Conservation (phyloP, 2,329 filamentous ascomycete genomes). For the Lasiodiplodia sp. region DNA sequence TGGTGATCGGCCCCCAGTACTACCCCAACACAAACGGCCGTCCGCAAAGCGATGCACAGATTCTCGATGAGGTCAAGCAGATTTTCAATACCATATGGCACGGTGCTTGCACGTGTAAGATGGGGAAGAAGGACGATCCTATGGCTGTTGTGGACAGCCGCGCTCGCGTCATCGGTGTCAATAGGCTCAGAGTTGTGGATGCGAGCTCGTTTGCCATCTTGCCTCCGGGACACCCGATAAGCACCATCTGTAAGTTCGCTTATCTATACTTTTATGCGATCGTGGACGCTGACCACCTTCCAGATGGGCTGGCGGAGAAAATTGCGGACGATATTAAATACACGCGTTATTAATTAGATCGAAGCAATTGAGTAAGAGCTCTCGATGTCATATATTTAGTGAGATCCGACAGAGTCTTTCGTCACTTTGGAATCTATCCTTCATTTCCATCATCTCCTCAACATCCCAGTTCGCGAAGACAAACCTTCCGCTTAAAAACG, state of each 20-base stretch:
- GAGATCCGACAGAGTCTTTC: too few relatives aligned
- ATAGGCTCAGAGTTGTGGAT: slow-evolving; percentile 38
- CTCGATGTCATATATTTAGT: too few relatives aligned
- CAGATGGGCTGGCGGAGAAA: slow-evolving; percentile 10
- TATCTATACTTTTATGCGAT: not conserved
- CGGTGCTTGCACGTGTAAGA: slow-evolving; percentile 8
- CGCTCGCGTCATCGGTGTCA: slow-evolving; percentile 35
- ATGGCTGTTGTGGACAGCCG: slow-evolving; percentile 36
- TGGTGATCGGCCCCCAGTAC: slow-evolving; percentile 63
- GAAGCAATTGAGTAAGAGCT: too few relatives aligned
- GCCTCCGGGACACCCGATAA: slow-evolving; percentile 18
- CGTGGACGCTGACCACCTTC: not conserved
- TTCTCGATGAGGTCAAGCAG: slow-evolving; percentile 62
- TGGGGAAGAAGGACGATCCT: not conserved
- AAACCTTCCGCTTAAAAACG: slow-evolving; percentile 33
- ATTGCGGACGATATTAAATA: slow-evolving; percentile 16
- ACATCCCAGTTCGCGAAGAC: slow-evolving; percentile 43
- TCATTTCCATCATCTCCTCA: slow-evolving; percentile 37
- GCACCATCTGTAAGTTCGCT: not conserved
- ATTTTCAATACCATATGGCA: slow-evolving; percentile 12
- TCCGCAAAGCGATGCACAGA: slow-evolving; percentile 54
- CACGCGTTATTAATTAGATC: too few relatives aligned
- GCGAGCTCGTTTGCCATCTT: slow-evolving; percentile 33
- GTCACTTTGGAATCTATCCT: not conserved
- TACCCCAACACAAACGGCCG: slow-evolving; percentile 57